These are phyloP conservation scores for Trichoderma sp. DNA, from an alignment of 2,329 filamentous ascomycete genomes.

Conservation along the genomic window DNA sequence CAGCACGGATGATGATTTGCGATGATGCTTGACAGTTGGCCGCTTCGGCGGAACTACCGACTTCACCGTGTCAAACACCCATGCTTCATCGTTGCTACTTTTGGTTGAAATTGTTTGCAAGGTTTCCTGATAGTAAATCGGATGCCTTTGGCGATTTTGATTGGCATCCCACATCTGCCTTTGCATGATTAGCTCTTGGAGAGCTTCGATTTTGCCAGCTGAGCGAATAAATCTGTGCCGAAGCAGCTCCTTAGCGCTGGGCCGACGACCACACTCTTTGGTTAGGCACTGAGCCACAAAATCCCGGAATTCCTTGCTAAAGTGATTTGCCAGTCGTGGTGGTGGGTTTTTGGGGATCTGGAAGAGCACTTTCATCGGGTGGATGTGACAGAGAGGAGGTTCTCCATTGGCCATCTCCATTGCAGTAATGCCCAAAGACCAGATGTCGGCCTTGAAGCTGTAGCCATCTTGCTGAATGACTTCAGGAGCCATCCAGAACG, in stretches of 20 bases:
- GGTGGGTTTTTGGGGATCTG: slow-evolving; percentile 87
- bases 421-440: slow-evolving; percentile 89
- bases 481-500: slow-evolving; percentile 96
- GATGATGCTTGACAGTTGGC: slow-evolving; percentile 44
- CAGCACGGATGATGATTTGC: slow-evolving; percentile 54
- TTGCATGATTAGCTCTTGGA: slow-evolving; percentile 84
- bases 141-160: slow-evolving; percentile 66
- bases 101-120: slow-evolving; percentile 69
- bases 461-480: slow-evolving; percentile 84
- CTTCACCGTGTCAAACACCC: slow-evolving; percentile 95
- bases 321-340: slow-evolving; percentile 80
- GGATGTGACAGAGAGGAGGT: slow-evolving; percentile 80
- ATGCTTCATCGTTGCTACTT: slow-evolving; percentile 74
- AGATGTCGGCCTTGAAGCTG: slow-evolving; percentile 91
- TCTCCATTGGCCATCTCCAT: slow-evolving; percentile 88
- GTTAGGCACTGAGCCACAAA: slow-evolving; percentile 88
- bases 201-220: slow-evolving; percentile 82
- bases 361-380: slow-evolving; percentile 93
- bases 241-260: slow-evolving; percentile 82
- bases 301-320: slow-evolving; percentile 89
- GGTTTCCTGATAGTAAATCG: slow-evolving; percentile 92
- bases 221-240: slow-evolving; percentile 85
- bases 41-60: slow-evolving; percentile 61
- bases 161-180: slow-evolving; percentile 81
- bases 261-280: slow-evolving; percentile 84